Percentiles rank a stretch among this genome's conserved stretches.
phyloP scores from a whole-genome alignment of 2,329 filamentous ascomycete species.

The Fusarium virguliforme region DNA sequence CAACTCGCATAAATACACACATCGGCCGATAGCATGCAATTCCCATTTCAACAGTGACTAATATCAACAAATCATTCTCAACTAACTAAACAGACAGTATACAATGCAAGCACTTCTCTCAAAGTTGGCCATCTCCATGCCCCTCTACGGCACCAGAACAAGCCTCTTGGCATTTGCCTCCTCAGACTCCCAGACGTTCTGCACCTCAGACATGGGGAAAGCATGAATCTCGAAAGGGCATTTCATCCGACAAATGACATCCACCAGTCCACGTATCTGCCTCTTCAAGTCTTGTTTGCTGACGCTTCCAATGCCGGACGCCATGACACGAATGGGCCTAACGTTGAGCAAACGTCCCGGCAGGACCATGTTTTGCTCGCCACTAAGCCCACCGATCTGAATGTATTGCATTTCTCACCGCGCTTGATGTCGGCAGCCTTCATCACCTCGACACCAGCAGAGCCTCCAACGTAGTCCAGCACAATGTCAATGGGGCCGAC shows the following conservation, averaged over 20 bases:
- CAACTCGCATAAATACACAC: neutral
- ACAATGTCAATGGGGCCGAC: conserved; percentile 31
- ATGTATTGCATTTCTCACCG: conserved; percentile 29
- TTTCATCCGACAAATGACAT: conserved; percentile 17
- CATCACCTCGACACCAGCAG: conserved; percentile 21
- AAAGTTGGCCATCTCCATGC: too few species aligned
- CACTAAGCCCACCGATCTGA: conserved; percentile 23
- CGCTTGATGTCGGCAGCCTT: conserved; percentile 16
- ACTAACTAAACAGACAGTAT: neutral
- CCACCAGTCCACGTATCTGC: conserved; percentile 14
- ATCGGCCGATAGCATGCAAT: conserved; percentile 1
- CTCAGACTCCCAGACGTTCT: conserved; percentile 19
- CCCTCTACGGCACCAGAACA: conserved; percentile 20
- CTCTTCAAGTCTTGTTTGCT: conserved; percentile 16
- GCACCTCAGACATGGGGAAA: conserved; percentile 20
- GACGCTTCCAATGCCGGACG: conserved; percentile 24
- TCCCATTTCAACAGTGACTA: neutral
- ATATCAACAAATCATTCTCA: neutral
- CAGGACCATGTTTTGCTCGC: conserved; percentile 19
- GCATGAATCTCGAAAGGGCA: conserved; percentile 19
- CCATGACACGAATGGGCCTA: conserved; percentile 29
- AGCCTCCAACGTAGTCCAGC: conserved; percentile 31
- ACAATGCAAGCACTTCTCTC: neutral
- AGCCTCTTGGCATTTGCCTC: conserved; percentile 16
- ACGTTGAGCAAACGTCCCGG: conserved; percentile 23